These are phyloP conservation scores for Chara braunii DNA, from an alignment of 139 green algal species.

Conservation along the genomic window DNA sequence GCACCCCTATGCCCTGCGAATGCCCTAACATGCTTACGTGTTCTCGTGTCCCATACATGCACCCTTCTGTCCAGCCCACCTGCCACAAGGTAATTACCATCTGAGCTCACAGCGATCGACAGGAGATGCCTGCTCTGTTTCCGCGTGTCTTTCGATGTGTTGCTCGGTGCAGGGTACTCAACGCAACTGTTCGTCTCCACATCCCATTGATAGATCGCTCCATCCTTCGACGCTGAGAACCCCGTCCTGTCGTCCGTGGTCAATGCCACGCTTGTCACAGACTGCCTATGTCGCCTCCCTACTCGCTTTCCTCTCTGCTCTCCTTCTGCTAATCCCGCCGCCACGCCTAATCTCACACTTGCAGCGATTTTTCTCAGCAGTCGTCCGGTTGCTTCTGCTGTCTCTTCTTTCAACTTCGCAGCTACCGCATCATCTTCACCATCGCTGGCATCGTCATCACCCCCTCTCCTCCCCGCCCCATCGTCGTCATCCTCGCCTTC, in stretches of 20 bases:
- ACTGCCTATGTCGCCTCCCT: conserved; percentile 37
- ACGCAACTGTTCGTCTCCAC: conserved; percentile 56
- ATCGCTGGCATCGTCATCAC: neutral
- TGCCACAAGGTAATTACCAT: conserved; percentile 65
- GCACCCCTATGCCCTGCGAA: conserved; percentile 64
- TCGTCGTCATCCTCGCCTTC: conserved; percentile 39
- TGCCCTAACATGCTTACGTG: conserved; percentile 40
- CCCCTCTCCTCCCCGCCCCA: conserved; percentile 24
- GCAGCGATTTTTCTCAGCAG: conserved; percentile 2
- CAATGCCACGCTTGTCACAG: conserved; percentile 66
- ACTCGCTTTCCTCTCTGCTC: conserved; percentile 2
- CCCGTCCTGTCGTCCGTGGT: conserved; percentile 57
- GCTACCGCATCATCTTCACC: conserved; percentile 7
- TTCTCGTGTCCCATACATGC: conserved; percentile 72
- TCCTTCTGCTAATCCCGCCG: conserved; percentile 13
- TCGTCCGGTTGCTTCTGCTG: neutral
- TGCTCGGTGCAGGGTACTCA: conserved; percentile 26
- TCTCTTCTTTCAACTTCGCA: neutral
- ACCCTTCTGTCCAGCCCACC: conserved; percentile 71
- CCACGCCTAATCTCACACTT: neutral
- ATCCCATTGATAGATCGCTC: conserved; percentile 62
- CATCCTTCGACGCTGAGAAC: conserved; percentile 75
- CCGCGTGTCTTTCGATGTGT: neutral
- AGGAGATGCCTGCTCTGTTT: conserved; percentile 45
- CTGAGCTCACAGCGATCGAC: conserved; percentile 58